Conservation (phyloP, 306 rosid genomes). For the Arachis hypogaea region DNA sequence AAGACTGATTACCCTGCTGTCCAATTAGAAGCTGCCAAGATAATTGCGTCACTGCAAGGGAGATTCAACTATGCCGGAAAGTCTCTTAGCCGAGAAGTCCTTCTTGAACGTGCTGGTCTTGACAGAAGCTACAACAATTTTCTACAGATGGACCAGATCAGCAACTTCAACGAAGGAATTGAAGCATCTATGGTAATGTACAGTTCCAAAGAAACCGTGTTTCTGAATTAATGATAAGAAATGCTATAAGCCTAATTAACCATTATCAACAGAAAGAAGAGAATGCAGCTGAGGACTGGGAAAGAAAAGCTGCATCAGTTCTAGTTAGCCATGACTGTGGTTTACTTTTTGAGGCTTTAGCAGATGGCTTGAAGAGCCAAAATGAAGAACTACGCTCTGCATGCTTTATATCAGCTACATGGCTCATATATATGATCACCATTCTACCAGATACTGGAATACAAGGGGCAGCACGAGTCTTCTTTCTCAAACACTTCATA, state of each 20-base stretch:
- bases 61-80: conserved; percentile 65
- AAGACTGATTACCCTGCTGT: conserved; percentile 62
- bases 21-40: conserved; percentile 80
- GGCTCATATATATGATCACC: conserved; percentile 81
- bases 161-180: conserved; percentile 47
- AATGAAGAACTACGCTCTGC: conserved; percentile 61
- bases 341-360: conserved; percentile 80
- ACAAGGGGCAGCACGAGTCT: conserved; percentile 70
- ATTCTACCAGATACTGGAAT: conserved; percentile 89
- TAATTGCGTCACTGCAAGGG: conserved; percentile 79
- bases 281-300: conserved; percentile 79
- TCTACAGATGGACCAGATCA: conserved; percentile 53
- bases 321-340: conserved; percentile 88
- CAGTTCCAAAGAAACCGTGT: conserved; percentile 36
- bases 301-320: conserved; percentile 77
- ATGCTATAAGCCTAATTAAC: conserved; percentile 11
- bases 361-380: conserved; percentile 84
- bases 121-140: conserved; percentile 51
- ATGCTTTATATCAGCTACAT: conserved; percentile 77
- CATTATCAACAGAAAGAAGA: conserved; percentile 69
- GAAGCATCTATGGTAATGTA: conserved; percentile 51
- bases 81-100: conserved; percentile 67
- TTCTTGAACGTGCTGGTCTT: conserved; percentile 82
- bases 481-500: conserved; percentile 69
- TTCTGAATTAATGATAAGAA: background rate